Percentiles rank a stretch among this genome's conserved stretches.
Conservation (phyloP, 78 protist species). For the Speleostelium caveatum region DNA sequence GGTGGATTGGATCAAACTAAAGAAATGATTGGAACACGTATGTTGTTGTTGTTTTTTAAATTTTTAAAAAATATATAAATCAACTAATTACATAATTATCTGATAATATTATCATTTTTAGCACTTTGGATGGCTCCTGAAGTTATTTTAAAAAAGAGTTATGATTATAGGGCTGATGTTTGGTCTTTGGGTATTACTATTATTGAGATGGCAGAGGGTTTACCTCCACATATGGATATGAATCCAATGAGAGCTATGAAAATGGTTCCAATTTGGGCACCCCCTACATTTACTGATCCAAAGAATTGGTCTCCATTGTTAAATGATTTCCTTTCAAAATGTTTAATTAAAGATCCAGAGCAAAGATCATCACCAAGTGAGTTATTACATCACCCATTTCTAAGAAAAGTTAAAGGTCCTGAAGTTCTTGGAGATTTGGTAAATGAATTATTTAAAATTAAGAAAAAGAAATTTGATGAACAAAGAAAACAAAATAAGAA, state of each 20-base stretch:
- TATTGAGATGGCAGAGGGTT: conserved; percentile 83
- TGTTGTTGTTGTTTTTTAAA: not conserved
- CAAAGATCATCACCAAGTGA: conserved; percentile 51
- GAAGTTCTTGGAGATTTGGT: conserved; percentile 63
- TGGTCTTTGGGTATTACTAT: conserved; percentile 89
- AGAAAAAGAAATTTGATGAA: conserved; percentile 59
- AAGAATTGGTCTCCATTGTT: conserved; percentile 55
- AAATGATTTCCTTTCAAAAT: conserved; percentile 68
- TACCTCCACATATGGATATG: conserved; percentile 84
- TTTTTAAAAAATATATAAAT: not conserved
- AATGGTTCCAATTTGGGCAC: conserved; percentile 82
- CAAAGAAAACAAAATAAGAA: not conserved
- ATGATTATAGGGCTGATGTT: conserved; percentile 84
- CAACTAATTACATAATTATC: not conserved
- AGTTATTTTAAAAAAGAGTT: conserved; percentile 77
- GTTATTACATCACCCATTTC: conserved; percentile 77
- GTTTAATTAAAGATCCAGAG: conserved; percentile 83
- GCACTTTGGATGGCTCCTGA: conserved; percentile 92
- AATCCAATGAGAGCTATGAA: conserved; percentile 87
- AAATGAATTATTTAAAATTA: conserved; percentile 47
- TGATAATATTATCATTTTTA: not conserved
- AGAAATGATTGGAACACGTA: conserved; percentile 76
- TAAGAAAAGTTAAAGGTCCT: conserved; percentile 58
- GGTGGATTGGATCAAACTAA: conserved; percentile 46
- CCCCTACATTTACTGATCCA: conserved; percentile 74